A percentile compares a stretch with the other conserved stretches of the same genome.
phyloP scores from a whole-genome alignment of 73 alveolate genomes.

The Paramecium caudatum region DNA sequence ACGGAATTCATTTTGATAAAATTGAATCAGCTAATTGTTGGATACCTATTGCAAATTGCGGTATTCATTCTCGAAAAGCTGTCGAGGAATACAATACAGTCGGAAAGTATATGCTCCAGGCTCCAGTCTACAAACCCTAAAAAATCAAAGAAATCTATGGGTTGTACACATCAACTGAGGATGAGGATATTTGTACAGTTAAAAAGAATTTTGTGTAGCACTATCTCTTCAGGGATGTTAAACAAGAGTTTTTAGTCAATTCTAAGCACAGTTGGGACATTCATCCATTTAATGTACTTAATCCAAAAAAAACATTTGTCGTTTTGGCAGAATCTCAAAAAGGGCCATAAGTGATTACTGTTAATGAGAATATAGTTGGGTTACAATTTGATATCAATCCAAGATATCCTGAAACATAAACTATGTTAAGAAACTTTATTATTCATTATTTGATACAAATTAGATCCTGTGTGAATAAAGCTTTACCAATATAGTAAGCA shows the following conservation, averaged over 20 bases:
- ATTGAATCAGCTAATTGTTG: conserved; percentile 80
- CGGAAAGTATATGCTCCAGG: conserved; percentile 72
- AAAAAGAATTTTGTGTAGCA: conserved; percentile 67
- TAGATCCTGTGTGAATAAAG: background rate
- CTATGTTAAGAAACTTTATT: conserved; percentile 8
- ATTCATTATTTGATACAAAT: conserved; percentile 38
- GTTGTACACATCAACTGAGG: conserved; percentile 54
- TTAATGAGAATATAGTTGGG: conserved; percentile 45
- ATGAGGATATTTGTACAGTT: conserved; percentile 65
- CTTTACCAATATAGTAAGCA: background rate
- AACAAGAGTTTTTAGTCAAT: conserved; percentile 68
- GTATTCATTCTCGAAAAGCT: conserved; percentile 87
- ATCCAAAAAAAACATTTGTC: conserved; percentile 70
- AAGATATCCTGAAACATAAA: conserved; percentile 56
- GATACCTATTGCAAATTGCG: conserved; percentile 96
- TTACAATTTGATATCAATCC: conserved; percentile 51
- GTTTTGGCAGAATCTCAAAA: conserved; percentile 70
- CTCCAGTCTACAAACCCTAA: conserved; percentile 62
- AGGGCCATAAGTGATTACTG: conserved; percentile 54
- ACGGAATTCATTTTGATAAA: conserved; percentile 82
- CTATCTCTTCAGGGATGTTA: conserved; percentile 50
- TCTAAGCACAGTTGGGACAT: conserved; percentile 72
- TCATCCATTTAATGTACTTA: conserved; percentile 69
- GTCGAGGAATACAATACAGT: conserved; percentile 73
- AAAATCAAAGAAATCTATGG: conserved; percentile 61